These are phyloP conservation scores for Coniochaeta pulveracea DNA, from an alignment of 2,329 filamentous ascomycete species.

Conservation along the genomic window DNA sequence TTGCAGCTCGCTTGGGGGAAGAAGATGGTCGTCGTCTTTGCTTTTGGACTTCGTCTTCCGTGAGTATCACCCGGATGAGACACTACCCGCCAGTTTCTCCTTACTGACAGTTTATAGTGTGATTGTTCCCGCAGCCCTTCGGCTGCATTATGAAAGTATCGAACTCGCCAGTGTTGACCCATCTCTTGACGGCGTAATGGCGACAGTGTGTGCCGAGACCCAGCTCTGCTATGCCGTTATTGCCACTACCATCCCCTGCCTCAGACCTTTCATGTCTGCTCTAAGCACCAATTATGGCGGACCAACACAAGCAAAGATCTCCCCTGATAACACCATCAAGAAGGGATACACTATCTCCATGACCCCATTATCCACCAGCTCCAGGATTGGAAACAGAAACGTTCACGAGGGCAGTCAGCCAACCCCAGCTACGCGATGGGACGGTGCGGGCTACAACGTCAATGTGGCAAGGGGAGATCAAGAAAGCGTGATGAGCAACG, in stretches of 20 bases:
- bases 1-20: slow-evolving; percentile 24
- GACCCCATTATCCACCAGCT: neutral
- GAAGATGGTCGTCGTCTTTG: slow-evolving; percentile 24
- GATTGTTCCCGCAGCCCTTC: slow-evolving; percentile 24
- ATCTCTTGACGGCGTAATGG: slow-evolving; percentile 22
- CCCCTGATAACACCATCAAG: slow-evolving; percentile 4
- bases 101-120: slow-evolving; percentile 16
- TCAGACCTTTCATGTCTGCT: slow-evolving; percentile 29
- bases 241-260: slow-evolving; percentile 26
- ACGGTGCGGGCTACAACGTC: slow-evolving; percentile 4
- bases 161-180: slow-evolving; percentile 21
- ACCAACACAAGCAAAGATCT: slow-evolving; percentile 4
- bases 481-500: slow-evolving; percentile 6
- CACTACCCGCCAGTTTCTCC: neutral
- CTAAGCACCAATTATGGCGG: slow-evolving; percentile 20
- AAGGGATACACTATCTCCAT: slow-evolving; percentile 1
- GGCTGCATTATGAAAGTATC: slow-evolving; percentile 22
- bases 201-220: slow-evolving; percentile 24
- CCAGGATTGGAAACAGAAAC: neutral
- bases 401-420: neutral
- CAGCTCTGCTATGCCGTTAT: slow-evolving; percentile 28
- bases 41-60: slow-evolving; percentile 28
- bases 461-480: slow-evolving; percentile 2
- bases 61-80: slow-evolving; percentile 11
- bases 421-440: slow-evolving; percentile 3